These are phyloP conservation scores for Salix caprea DNA, from an alignment of 345 rosid genomes.

Conservation along the genomic window DNA sequence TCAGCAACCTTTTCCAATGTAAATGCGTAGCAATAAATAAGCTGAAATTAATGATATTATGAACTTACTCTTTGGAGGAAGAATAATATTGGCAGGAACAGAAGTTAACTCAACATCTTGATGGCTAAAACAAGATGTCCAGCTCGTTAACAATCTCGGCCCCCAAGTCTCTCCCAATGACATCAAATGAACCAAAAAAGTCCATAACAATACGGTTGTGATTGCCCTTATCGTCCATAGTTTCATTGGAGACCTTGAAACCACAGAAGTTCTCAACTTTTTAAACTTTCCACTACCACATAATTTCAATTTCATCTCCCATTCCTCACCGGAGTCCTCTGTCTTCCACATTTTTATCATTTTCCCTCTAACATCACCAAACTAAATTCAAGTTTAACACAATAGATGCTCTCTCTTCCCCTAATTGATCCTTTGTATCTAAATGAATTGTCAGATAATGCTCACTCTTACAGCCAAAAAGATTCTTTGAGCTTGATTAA, in stretches of 20 bases:
- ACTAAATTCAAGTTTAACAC: slow-evolving; percentile 2
- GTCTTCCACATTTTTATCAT: slow-evolving; percentile 40
- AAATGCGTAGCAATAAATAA: neutral
- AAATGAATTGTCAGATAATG: slow-evolving; percentile 5
- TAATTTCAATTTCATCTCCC: slow-evolving; percentile 53
- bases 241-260: slow-evolving; percentile 63
- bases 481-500: slow-evolving; percentile 19
- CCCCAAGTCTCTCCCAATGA: slow-evolving; percentile 81
- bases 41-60: neutral
- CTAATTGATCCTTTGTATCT: slow-evolving; percentile 16
- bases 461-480: slow-evolving; percentile 19
- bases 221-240: slow-evolving; percentile 71
- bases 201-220: slow-evolving; percentile 63
- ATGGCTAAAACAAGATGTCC: slow-evolving; percentile 80
- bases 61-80: slow-evolving; percentile 80
- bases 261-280: slow-evolving; percentile 45
- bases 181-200: slow-evolving; percentile 68
- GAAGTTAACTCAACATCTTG: slow-evolving; percentile 39
- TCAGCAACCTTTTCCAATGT: neutral
- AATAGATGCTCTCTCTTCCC: neutral
- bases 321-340: slow-evolving; percentile 37
- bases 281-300: slow-evolving; percentile 54
- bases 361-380: slow-evolving; percentile 20
- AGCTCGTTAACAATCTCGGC: slow-evolving; percentile 69
- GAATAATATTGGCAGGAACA: slow-evolving; percentile 46